Evolutionary conservation across 2,329 filamentous ascomycete genomes (phyloP), one percentile per base, ranked within the genome.

Genomic region (Diplodia intermedia): DNA sequence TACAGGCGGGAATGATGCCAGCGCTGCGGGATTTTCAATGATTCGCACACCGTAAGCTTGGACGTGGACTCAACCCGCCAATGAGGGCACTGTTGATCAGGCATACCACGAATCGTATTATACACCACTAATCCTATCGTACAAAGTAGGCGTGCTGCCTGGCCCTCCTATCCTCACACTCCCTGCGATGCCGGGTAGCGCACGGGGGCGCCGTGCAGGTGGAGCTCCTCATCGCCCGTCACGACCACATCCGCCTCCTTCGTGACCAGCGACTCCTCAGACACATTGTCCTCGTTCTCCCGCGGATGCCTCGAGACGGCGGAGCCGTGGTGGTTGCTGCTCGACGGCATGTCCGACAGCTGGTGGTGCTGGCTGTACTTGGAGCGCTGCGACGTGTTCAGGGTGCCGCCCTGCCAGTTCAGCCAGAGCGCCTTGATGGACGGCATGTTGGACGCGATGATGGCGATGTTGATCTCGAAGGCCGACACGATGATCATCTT

Each of bases 371-470:
- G 52, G 6, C 12, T 15, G 6, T 31, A 33, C 26, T 54, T 54
- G 3, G 26, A 54, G 9, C 26, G 52, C 52, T 54, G 52, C 14
- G 52, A 54, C 14, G 52, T 33, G 52, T 18, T 54, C 29, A 54
- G 8, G 4, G 52, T 54, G 7, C 52, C 52, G 8, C 18, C 52
- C 1, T 18, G 52, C 52, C 52, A 54, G 23, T 38, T 56, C 15
- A 38, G 8, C 54, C 54, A 79, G 31, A 79, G 73, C 4, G 75
- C 74, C 61, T 77, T 75, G n/a, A 77, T 62, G 2, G 71, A 70
- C 0, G 76, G 77, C 49, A 77, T 71, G 69, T 78, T 79, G 65
- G 76, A 73, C 5, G 77, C 74, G 36, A 78, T 66, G 43, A 79
- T 73, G 23, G 75, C 78, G 18, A 75, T 69, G 60, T 77, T 71